Evolutionary conservation across 2,329 filamentous ascomycete species (phyloP).

Genomic region (Bretziella fagacearum): DNA sequence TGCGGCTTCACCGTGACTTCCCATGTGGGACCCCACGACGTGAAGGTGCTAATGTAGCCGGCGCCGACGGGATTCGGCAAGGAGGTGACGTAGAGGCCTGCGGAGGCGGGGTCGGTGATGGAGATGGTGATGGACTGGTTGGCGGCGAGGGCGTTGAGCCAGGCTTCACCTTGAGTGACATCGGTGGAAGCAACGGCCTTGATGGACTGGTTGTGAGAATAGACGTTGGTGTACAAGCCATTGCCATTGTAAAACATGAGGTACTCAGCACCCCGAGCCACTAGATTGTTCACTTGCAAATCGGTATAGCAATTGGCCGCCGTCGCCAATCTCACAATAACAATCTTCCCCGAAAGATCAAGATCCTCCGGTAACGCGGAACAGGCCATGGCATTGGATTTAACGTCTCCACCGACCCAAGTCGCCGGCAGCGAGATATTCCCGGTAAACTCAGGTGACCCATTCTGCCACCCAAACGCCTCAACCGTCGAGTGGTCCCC

Average conservation of each 20-base stretch:
- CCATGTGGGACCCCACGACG: constrained; percentile 16
- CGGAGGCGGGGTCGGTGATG: constrained; percentile 13
- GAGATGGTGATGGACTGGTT: not conserved
- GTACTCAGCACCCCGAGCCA: not conserved
- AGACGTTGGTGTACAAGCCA: not conserved
- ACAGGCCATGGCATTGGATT: not conserved
- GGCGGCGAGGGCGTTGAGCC: not conserved
- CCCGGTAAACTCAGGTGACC: not conserved
- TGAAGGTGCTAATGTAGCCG: constrained; percentile 23
- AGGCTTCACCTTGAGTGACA: constrained; percentile 7
- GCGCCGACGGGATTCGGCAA: constrained; percentile 22
- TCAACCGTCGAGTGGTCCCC: constrained; percentile 16
- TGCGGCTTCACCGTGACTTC: constrained; percentile 16
- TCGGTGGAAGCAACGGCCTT: constrained; percentile 10
- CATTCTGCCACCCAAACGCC: not conserved
- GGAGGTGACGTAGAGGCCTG: constrained; percentile 20
- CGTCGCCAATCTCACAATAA: not conserved
- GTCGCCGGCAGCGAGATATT: not conserved
- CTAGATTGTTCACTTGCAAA: not conserved
- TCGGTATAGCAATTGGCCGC: not conserved
- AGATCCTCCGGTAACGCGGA: not conserved
- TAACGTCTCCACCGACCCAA: not conserved
- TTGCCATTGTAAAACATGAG: not conserved
- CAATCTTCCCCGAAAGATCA: not conserved
- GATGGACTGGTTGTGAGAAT: not conserved